Conservation (phyloP, 75 land plant species). For the Ceratopteris richardii region DNA sequence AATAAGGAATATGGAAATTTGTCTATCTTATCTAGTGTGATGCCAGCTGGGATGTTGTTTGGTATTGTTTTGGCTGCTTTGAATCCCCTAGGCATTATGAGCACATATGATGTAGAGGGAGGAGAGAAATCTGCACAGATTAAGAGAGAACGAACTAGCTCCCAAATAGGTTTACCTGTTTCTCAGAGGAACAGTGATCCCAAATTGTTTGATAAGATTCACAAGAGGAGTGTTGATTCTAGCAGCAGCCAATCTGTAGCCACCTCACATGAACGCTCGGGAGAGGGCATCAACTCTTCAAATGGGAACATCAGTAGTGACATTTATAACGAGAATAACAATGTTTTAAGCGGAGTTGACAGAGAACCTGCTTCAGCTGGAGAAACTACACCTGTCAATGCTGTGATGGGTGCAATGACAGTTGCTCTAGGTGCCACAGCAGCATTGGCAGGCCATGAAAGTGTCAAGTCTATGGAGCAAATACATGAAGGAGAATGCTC, state of each 20-base stretch:
- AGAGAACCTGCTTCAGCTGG: no score
- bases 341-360: not conserved
- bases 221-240: not conserved
- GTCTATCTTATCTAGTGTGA: conserved; percentile 34
- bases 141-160: not conserved
- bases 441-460: conserved; percentile 28
- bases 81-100: conserved; percentile 13
- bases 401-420: conserved; percentile 72
- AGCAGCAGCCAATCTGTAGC: not conserved
- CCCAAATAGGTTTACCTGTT: not conserved
- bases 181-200: not conserved
- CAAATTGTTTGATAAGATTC: not conserved
- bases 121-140: not conserved
- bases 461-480: conserved; percentile 8
- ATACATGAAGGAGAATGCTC: not conserved
- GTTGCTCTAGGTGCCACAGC: conserved; percentile 90
- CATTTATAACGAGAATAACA: not conserved
- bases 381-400: not conserved
- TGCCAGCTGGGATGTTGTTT: conserved; percentile 80
- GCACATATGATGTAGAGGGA: not conserved
- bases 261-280: no score
- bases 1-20: conserved; percentile 42
- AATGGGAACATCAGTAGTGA: not conserved
- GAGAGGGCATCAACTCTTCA: no score
- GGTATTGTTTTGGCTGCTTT: conserved; percentile 72